A percentile compares a stretch with the other conserved stretches of the same genome.
Conservation (phyloP, 148 eudicot genomes). For the Simmondsia chinensis region DNA sequence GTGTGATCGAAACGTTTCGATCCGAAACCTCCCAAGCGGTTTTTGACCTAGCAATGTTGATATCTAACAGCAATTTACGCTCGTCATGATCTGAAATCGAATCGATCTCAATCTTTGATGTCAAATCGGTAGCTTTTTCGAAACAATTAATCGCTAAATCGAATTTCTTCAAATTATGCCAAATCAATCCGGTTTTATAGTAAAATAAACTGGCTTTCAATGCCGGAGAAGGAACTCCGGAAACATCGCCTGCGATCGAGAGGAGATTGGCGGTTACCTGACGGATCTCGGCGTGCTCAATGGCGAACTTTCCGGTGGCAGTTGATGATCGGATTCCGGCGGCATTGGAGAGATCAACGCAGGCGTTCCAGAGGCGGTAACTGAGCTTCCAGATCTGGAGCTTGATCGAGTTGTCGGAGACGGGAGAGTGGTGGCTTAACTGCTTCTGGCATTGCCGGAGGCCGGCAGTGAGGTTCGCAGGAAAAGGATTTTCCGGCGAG, state of each 20-base stretch:
- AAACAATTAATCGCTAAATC: constrained; percentile 64
- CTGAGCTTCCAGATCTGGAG: constrained; percentile 79
- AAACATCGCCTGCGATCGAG: constrained; percentile 41
- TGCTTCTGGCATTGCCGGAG: constrained; percentile 37
- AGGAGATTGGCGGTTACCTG: constrained; percentile 63
- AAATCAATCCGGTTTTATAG: constrained; percentile 66
- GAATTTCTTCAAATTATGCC: constrained; percentile 55
- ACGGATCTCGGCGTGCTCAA: constrained; percentile 57
- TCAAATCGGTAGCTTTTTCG: constrained; percentile 73
- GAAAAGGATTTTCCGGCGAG: constrained; percentile 27
- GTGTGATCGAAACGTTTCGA: constrained; percentile 45
- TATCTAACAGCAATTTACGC: constrained; percentile 56
- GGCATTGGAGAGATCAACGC: constrained; percentile 71
- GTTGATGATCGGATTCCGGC: constrained; percentile 11
- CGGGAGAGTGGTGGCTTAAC: constrained; percentile 32
- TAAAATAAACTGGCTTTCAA: constrained; percentile 69
- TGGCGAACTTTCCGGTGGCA: constrained; percentile 12
- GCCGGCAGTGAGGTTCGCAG: constrained; percentile 32
- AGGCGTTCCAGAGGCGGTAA: constrained; percentile 84
- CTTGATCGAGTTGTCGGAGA: constrained; percentile 49
- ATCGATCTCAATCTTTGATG: constrained; percentile 33
- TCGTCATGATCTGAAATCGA: constrained; percentile 50
- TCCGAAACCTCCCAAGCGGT: constrained; percentile 83
- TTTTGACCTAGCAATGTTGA: constrained; percentile 66
- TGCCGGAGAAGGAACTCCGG: constrained; percentile 62